These are phyloP conservation scores for Jaenimonas drosophilae DNA, from an alignment of 208 protist species.

Conservation along the genomic window DNA sequence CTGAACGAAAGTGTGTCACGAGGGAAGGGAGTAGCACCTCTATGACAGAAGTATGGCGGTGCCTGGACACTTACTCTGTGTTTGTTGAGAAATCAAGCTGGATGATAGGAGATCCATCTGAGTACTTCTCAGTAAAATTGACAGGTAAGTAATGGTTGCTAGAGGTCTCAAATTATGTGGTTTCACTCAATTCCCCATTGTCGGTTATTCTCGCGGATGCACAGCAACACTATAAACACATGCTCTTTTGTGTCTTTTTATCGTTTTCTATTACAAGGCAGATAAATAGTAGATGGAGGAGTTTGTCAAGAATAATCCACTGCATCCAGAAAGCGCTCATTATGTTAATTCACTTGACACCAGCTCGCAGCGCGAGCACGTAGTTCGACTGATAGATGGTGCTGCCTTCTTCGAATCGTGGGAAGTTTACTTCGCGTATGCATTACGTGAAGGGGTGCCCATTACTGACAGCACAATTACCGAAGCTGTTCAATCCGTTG, in stretches of 20 bases:
- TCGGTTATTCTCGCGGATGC: too few relatives aligned
- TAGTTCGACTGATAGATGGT: constrained; percentile 47
- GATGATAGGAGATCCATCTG: constrained; percentile 18
- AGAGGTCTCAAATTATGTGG: too few relatives aligned
- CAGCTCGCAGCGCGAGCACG: constrained; percentile 30
- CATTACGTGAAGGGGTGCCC: constrained; percentile 22
- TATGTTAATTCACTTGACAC: constrained; percentile 31
- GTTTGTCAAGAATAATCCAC: constrained; percentile 31
- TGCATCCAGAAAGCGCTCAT: constrained; percentile 34
- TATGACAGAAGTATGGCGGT: constrained; percentile 10
- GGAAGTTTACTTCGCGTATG: constrained; percentile 66
- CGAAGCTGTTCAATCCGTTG: constrained; percentile 56
- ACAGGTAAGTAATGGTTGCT: too few relatives aligned
- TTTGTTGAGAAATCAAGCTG: constrained; percentile 17
- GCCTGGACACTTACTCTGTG: constrained; percentile 15
- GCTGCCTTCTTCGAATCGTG: constrained; percentile 74
- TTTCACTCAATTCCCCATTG: too few relatives aligned
- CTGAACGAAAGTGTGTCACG: too few relatives aligned
- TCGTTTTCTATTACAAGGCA: constrained; percentile 3
- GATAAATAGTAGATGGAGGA: constrained; percentile 7
- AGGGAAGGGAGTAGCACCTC: too few relatives aligned
- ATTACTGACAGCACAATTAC: constrained; percentile 48
- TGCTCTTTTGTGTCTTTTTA: too few relatives aligned
- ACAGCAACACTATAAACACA: too few relatives aligned
- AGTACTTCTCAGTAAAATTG: too few relatives aligned